A percentile compares a stretch with the other conserved stretches of the same genome.
Conservation (phyloP, 176 grass and related monocot genomes). For the Alopecurus myosuroides region DNA sequence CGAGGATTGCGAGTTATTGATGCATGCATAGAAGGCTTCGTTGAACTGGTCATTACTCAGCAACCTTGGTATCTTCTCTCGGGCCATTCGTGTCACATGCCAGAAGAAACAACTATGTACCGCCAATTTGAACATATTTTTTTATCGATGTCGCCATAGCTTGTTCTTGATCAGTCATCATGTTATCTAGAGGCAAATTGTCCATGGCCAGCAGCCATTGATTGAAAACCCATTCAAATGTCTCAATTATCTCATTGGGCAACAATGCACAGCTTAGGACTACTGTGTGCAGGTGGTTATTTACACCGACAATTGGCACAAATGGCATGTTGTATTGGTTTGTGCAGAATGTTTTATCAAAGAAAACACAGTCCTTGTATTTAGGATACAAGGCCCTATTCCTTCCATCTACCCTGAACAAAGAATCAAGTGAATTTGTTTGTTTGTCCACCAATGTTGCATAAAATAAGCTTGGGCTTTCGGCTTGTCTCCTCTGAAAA, state of each 20-base stretch:
- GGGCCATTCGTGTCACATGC: background rate
- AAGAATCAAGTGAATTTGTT: background rate
- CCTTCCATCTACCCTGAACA: background rate
- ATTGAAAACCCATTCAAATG: background rate
- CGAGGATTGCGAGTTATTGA: background rate
- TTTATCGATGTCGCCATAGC: background rate
- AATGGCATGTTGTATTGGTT: background rate
- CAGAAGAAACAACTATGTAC: background rate
- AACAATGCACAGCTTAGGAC: background rate
- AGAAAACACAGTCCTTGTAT: conserved; percentile 7
- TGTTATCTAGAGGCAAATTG: background rate
- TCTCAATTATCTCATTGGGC: background rate
- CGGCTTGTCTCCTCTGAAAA: background rate
- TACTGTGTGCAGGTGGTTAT: background rate
- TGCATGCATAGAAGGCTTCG: background rate
- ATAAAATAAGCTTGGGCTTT: conserved; percentile 7
- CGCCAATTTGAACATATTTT: background rate
- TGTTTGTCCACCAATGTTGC: background rate
- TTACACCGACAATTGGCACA: background rate
- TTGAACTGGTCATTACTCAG: background rate
- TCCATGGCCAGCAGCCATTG: background rate
- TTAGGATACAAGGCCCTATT: background rate
- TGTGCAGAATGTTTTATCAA: background rate
- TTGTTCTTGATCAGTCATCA: background rate
- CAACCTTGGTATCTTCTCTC: background rate